Percentiles rank a stretch among this genome's conserved stretches.
Conservation (phyloP, 805 yeast species). For the Spathaspora hagerdaliae region DNA sequence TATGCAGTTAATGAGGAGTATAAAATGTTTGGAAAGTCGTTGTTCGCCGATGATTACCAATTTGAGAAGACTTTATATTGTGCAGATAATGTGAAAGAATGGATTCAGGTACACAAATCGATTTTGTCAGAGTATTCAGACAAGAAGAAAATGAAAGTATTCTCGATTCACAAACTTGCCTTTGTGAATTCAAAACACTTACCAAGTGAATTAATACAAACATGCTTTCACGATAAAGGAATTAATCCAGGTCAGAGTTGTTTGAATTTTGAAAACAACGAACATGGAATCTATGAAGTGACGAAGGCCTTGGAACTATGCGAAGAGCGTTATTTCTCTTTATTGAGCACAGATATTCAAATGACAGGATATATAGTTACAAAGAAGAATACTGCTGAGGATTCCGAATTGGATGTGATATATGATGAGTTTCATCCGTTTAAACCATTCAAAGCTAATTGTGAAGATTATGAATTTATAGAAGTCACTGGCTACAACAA, state of each 20-base stretch:
- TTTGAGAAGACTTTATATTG: constrained; percentile 18
- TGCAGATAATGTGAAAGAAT: constrained; percentile 25
- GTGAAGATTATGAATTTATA: constrained; percentile 30
- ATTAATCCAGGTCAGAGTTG: constrained; percentile 44
- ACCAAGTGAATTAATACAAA: constrained; percentile 74
- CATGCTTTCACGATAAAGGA: constrained; percentile 42
- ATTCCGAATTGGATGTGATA: constrained; percentile 40
- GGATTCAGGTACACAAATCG: constrained; percentile 37
- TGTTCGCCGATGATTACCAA: constrained; percentile 30
- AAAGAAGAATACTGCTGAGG: constrained; percentile 44
- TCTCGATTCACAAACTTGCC: constrained; percentile 65
- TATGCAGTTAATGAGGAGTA: constrained; percentile 77
- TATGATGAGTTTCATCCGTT: constrained; percentile 73
- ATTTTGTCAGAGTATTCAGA: constrained; percentile 13
- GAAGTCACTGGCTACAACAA: constrained; percentile 62
- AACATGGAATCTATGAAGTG: constrained; percentile 26
- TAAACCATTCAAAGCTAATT: constrained; percentile 42
- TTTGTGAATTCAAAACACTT: constrained; percentile 68
- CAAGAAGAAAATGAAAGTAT: constrained; percentile 41
- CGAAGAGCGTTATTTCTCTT: constrained; percentile 35
- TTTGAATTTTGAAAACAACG: constrained; percentile 21
- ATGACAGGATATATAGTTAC: constrained; percentile 61
- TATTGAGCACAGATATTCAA: constrained; percentile 33
- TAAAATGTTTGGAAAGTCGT: constrained; percentile 50
- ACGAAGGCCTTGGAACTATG: constrained; percentile 45